These are phyloP conservation scores for Skeletonema potamos DNA, from an alignment of 108 stramenopile species.

Conservation along the genomic window DNA sequence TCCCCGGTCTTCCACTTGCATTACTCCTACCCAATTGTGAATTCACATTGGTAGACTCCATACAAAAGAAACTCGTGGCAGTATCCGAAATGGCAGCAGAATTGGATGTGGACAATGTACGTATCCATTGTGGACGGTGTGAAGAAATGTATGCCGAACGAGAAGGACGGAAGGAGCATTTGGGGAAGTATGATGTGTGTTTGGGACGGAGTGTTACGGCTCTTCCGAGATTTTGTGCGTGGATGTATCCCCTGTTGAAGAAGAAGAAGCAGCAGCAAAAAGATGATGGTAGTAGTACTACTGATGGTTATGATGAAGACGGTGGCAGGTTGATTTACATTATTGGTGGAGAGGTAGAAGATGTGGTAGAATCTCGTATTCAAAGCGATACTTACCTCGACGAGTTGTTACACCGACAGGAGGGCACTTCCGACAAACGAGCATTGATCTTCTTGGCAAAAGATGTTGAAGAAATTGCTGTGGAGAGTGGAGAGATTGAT, in stretches of 20 bases:
- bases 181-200: constrained; percentile 57
- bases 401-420: constrained; percentile 39
- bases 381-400: constrained; percentile 49
- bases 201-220: constrained; percentile 80
- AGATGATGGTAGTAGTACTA: no score
- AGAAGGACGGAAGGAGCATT: constrained; percentile 13
- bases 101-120: constrained; percentile 67
- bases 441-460: constrained; percentile 56
- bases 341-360: constrained; percentile 79
- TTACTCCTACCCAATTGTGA: constrained; percentile 63
- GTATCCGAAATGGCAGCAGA: constrained; percentile 74
- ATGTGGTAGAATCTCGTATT: constrained; percentile 41
- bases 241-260: constrained; percentile 67
- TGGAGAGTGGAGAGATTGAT: constrained; percentile 54
- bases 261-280: neutral
- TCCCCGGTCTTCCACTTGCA: constrained; percentile 90
- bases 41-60: constrained; percentile 81
- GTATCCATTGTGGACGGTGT: constrained; percentile 73
- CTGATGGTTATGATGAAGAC: constrained; percentile 4
- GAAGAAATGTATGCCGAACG: constrained; percentile 47
- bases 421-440: constrained; percentile 70
- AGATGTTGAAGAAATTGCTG: constrained; percentile 54
- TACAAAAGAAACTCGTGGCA: constrained; percentile 80
- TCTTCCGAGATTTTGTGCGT: constrained; percentile 71
- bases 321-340: constrained; percentile 68